Percentiles rank a stretch among this genome's conserved stretches.
These are phyloP conservation scores for Coleophoma crateriformis DNA, from an alignment of 2,329 filamentous ascomycete genomes.

Conservation along the genomic window DNA sequence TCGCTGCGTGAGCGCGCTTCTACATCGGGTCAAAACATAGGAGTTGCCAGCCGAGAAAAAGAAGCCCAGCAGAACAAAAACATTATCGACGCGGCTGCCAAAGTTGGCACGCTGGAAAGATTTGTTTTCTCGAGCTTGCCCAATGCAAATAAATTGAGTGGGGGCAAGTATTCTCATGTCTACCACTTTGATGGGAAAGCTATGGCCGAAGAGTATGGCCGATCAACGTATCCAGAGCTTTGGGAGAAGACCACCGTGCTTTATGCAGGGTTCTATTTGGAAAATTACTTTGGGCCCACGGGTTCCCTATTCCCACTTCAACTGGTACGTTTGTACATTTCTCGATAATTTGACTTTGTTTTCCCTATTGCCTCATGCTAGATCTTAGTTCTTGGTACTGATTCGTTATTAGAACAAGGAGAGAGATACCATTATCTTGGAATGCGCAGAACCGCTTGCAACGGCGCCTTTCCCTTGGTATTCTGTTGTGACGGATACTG, in stretches of 20 bases:
- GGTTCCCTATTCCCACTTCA: conserved; percentile 1
- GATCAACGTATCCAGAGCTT: conserved; percentile 17
- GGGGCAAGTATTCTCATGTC: conserved; percentile 34
- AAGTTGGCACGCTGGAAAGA: conserved; percentile 26
- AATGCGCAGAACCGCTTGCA: conserved; percentile 1
- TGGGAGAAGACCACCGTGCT: conserved; percentile 25
- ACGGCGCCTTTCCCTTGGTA: not conserved
- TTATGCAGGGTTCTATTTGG: conserved; percentile 22
- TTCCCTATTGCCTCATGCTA: not conserved
- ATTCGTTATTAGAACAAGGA: conserved; percentile 3
- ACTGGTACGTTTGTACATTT: conserved; percentile 1
- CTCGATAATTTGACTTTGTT: too few species aligned
- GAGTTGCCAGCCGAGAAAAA: conserved; percentile 8
- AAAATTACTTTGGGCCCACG: conserved; percentile 4
- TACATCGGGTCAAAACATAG: not conserved
- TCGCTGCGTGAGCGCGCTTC: not conserved
- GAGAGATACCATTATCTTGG: conserved; percentile 2
- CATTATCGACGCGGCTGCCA: conserved; percentile 28
- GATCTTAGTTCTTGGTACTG: not conserved
- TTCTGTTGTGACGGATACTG: conserved; percentile 1
- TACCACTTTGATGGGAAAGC: conserved; percentile 37
- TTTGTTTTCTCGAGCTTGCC: conserved; percentile 34
- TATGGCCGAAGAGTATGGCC: conserved; percentile 24
- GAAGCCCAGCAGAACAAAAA: conserved; percentile 30
- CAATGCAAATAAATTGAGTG: conserved; percentile 28